A percentile compares a stretch with the other conserved stretches of the same genome.
These are phyloP conservation scores for Artemisia argyi DNA, from an alignment of 129 eudicot genomes.

Conservation along the genomic window DNA sequence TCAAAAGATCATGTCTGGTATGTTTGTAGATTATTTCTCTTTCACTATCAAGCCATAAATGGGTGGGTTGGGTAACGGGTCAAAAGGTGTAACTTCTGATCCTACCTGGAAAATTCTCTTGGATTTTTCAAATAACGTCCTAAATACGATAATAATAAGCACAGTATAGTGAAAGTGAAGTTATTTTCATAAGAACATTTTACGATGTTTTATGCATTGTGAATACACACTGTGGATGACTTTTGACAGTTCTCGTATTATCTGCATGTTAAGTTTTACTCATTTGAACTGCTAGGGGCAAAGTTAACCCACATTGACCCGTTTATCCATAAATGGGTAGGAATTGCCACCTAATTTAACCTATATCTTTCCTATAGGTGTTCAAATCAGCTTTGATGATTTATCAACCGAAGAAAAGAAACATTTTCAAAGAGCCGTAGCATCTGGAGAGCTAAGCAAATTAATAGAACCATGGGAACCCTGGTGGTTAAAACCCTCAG, in stretches of 20 bases:
- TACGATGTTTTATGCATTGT: too few species aligned
- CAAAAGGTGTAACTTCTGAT: background rate
- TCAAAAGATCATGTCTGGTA: constrained; percentile 81
- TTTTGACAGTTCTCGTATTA: too few species aligned
- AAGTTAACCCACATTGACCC: too few species aligned
- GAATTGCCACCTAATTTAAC: background rate
- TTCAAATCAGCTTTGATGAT: constrained; percentile 57
- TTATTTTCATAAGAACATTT: too few species aligned
- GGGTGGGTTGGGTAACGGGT: background rate
- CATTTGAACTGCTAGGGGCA: too few species aligned
- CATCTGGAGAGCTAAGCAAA: constrained; percentile 92
- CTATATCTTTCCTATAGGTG: constrained; percentile 39
- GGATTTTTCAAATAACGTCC: too few species aligned
- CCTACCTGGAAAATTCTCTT: too few species aligned
- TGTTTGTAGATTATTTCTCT: constrained; percentile 2
- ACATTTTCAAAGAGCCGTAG: constrained; percentile 72
- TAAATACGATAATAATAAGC: too few species aligned
- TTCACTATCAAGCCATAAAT: background rate
- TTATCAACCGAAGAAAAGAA: constrained; percentile 59
- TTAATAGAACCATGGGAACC: constrained; percentile 94
- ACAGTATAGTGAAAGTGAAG: too few species aligned
- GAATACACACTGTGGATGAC: too few species aligned
- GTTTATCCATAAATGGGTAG: too few species aligned
- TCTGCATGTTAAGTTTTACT: too few species aligned
- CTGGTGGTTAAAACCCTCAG: constrained; percentile 92